phyloP scores from a whole-genome alignment of 306 rosid species.

The Prosopis cineraria region DNA sequence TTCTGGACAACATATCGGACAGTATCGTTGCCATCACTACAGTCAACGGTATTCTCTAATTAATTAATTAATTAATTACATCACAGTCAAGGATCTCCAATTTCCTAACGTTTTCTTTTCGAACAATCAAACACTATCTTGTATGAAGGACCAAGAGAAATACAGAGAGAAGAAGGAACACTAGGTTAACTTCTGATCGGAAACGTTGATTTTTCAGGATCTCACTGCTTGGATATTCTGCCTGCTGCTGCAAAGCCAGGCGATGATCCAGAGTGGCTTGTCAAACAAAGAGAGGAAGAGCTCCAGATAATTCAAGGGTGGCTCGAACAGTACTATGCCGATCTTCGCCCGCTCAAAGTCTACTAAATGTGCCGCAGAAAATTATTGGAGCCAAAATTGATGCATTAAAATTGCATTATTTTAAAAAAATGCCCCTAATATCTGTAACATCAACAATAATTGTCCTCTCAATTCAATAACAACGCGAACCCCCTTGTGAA shows the following conservation, averaged over 20 bases:
- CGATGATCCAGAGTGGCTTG: constrained; percentile 60
- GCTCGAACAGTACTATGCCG: constrained; percentile 43
- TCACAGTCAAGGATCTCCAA: neutral
- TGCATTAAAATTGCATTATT: neutral
- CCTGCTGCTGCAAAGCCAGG: constrained; percentile 7
- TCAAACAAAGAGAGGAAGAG: constrained; percentile 45
- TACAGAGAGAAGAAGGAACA: neutral
- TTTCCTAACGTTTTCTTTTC: neutral
- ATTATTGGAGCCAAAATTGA: neutral
- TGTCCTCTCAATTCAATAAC: no score
- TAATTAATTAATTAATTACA: no score
- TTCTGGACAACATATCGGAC: constrained; percentile 49
- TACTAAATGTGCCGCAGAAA: neutral
- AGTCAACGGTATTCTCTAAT: constrained; percentile 36
- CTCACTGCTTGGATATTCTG: constrained; percentile 58
- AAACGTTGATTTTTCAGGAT: constrained; percentile 41
- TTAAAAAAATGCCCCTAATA: neutral
- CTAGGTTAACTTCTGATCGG: neutral
- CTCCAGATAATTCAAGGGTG: constrained; percentile 46
- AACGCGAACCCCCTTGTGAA: no score
- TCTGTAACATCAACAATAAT: neutral
- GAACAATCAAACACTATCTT: neutral
- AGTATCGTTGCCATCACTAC: constrained; percentile 48
- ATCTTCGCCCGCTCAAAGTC: constrained; percentile 31
- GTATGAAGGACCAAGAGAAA: neutral